Evolutionary conservation across 257 asterid species (phyloP).

Genomic region (Gardenia jasminoides): DNA sequence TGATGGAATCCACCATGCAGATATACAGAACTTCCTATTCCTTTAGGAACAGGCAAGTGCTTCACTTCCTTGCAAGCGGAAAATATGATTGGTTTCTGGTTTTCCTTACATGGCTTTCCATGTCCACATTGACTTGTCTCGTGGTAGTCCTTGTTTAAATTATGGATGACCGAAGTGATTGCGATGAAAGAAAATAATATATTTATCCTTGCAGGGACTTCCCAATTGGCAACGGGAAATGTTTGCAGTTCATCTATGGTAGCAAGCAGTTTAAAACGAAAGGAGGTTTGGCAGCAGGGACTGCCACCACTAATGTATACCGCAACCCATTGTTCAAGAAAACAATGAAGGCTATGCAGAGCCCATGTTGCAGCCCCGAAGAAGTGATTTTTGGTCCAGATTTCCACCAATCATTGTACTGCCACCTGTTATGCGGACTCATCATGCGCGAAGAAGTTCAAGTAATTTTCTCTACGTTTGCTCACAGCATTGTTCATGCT

Average conservation of each 20-base stretch:
- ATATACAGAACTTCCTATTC: slow-evolving; percentile 83
- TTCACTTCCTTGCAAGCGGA: background rate
- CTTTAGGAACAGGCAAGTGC: slow-evolving; percentile 73
- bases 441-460: slow-evolving; percentile 63
- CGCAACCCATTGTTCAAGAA: slow-evolving; percentile 63
- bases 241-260: slow-evolving; percentile 81
- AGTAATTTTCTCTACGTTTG: slow-evolving; percentile 82
- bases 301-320: slow-evolving; percentile 91
- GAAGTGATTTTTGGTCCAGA: slow-evolving; percentile 94
- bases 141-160: background rate
- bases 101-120: background rate
- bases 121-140: background rate
- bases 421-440: slow-evolving; percentile 87
- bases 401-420: slow-evolving; percentile 77
- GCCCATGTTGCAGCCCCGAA: slow-evolving; percentile 87
- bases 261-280: slow-evolving; percentile 92
- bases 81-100: background rate
- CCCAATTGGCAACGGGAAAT: slow-evolving; percentile 71
- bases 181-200: background rate
- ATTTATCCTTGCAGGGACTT: slow-evolving; percentile 52
- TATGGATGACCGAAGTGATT: background rate
- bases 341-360: slow-evolving; percentile 81
- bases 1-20: slow-evolving; percentile 87
- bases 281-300: slow-evolving; percentile 93
- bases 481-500: slow-evolving; percentile 86